Evolutionary conservation across 2,329 filamentous ascomycete genomes (phyloP), one percentile per base, ranked within the genome.

Genomic region (Trichophyton schoenleinii): DNA sequence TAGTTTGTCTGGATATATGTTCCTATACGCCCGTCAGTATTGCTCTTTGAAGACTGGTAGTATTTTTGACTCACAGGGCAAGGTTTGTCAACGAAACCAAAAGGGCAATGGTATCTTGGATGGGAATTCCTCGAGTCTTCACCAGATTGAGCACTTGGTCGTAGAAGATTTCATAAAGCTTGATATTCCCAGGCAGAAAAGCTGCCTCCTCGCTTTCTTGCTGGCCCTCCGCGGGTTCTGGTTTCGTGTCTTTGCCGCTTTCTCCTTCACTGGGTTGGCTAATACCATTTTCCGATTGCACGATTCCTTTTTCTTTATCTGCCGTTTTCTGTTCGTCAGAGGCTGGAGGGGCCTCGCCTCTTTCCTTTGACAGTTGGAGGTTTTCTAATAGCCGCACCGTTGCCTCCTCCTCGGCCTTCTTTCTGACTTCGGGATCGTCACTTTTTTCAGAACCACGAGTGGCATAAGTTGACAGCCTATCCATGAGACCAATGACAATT

Each of bases 401-500:
- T 0, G 92, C 92, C 60, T 96, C 89, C 66, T 94, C 86, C 74
- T 99, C 94, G 31, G 84, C 79, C 73, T 89, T 87, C 64, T 85
- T 85, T 66, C 85, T 85, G 67, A 91, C 84, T 61, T 89, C 86
- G 3, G 82, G 79, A 68, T 92, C 85, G 44, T 87, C 83, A 3
- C 81, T 79, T 20, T 83, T 80, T 61, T 88, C 86, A 2, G 89
- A 83, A 74, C 97, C 92, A 61, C 91, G 83, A 68, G 94, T 87
- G n/a, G 94, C 92, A 73, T 96, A 99, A 61, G 91, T 87, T 5
- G 94, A 96, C 34, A 99, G 77, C 44, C 94, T 85, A 71, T 99
- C 92, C 95, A 99, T 99, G 63, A 99, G 80, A 28, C 92, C 94
- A 70, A 97, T 96, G 8, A 99, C 92, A 62, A 99, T 99, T 55